Conservation (phyloP, 2,329 filamentous ascomycete genomes). For the Fusarium subglutinans region DNA sequence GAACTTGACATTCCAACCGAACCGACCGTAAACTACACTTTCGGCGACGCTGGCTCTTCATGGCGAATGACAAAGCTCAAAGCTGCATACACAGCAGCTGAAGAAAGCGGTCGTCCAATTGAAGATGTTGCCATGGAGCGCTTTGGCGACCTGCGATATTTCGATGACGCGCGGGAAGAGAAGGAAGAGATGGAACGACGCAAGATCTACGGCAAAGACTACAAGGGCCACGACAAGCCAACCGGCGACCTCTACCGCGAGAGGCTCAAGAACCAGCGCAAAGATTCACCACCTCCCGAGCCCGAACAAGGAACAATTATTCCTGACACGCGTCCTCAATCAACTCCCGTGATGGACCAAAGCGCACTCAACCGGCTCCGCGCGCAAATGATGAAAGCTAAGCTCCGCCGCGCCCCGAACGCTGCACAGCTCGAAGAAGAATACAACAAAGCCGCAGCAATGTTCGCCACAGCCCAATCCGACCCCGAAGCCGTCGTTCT, state of each 20-base stretch:
- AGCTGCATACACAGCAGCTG: conserved; percentile 80
- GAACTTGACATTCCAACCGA: conserved; percentile 58
- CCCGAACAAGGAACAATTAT: conserved; percentile 66
- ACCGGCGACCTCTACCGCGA: conserved; percentile 87
- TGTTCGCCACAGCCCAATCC: conserved; percentile 64
- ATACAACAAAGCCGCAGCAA: conserved; percentile 79
- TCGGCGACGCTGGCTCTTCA: conserved; percentile 88
- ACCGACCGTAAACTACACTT: conserved; percentile 74
- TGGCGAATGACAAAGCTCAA: conserved; percentile 98
- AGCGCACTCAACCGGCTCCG: conserved; percentile 88
- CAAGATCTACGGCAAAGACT: conserved; percentile 83
- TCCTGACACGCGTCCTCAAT: conserved; percentile 54
- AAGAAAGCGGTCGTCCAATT: conserved; percentile 75
- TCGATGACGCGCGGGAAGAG: conserved; percentile 94
- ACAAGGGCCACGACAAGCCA: conserved; percentile 85
- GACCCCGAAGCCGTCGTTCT: conserved; percentile 76
- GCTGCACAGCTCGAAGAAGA: conserved; percentile 80
- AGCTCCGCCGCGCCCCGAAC: conserved; percentile 80
- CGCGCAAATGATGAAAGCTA: conserved; percentile 95
- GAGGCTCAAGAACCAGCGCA: conserved; percentile 69
- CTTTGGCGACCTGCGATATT: conserved; percentile 82
- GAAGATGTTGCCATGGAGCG: conserved; percentile 87
- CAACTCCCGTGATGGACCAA: conserved; percentile 67
- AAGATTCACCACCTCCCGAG: conserved; percentile 40
- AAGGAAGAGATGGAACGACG: conserved; percentile 88